phyloP scores from a whole-genome alignment of 2,329 filamentous ascomycete genomes.

The Chaetomiaceae sp. region DNA sequence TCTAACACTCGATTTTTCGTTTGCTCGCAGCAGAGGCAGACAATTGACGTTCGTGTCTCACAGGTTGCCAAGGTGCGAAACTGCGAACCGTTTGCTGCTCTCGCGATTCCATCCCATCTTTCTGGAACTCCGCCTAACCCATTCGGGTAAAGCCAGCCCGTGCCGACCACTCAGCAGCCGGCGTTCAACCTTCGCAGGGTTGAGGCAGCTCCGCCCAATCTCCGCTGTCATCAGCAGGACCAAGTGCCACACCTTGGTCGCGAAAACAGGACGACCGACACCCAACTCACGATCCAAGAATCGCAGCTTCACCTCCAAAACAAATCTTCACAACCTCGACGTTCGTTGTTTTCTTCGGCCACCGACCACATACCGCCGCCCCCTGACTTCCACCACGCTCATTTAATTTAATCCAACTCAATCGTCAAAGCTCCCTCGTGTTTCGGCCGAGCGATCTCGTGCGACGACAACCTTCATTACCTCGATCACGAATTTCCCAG shows the following conservation, averaged over 20 bases:
- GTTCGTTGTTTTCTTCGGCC: neutral
- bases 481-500: constrained; percentile 12
- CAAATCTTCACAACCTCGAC: neutral
- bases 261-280: constrained; percentile 17
- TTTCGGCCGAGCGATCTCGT: constrained; percentile 17
- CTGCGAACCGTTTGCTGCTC: constrained; percentile 2
- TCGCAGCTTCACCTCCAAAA: neutral
- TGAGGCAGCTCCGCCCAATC: constrained; percentile 15
- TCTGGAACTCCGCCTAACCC: constrained; percentile 20
- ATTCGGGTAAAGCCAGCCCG: constrained; percentile 9
- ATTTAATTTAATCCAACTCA: neutral
- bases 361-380: neutral
- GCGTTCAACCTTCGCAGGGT: constrained; percentile 10
- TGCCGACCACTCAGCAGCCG: constrained; percentile 17
- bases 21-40: neutral
- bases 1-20: neutral
- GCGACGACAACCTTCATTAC: constrained; percentile 21
- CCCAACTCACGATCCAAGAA: constrained; percentile 10
- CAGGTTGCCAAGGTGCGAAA: constrained; percentile 1
- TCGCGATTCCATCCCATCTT: constrained; percentile 9
- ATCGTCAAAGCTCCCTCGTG: neutral
- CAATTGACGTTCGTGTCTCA: constrained; percentile 5
- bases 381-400: constrained; percentile 8
- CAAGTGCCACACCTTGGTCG: neutral
- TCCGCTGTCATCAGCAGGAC: constrained; percentile 14